Base-by-base conservation (phyloP, 2,329 filamentous ascomycete genomes). In the Fusarium zealandicum region DNA sequence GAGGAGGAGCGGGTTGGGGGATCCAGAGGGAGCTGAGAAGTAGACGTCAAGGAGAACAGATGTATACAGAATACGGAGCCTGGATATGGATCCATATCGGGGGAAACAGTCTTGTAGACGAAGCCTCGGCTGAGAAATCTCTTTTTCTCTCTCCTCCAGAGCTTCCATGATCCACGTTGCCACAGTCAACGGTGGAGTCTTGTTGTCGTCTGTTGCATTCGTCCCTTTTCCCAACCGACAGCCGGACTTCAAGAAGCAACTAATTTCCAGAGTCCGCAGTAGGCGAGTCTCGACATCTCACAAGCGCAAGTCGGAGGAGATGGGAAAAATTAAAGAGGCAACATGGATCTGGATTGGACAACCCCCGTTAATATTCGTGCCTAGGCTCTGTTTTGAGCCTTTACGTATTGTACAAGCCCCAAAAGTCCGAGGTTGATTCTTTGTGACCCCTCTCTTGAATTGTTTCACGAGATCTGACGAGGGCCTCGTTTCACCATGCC, bases 201-300 rank as follows among this genome's bases (percentile, higher is more conserved):
- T 5, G 8, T 8, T 22, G 14, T 44, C 37, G 4, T 18, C 28
- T 37, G 28, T 30, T 37, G n/a, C 16, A 45, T 27, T 27, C 25
- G 43, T 43, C 22, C 27, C 46, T 18, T 55, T 32, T 36, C 27
- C 51, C 48, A 55, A 60, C 60, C 38, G 54, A 60, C 48, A 48
- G 31, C 64, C 61, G 63, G 63, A 61, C 55, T 65, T 51, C 52
- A 67, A 64, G 64, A 66, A 49, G 49, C 42, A 57, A 55, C 64
- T 66, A 62, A 63, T 56, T 62, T 53, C 59, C 60, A 38, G 59
- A 59, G 43, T 49, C 54, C 59, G 46, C 59, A 63, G 54, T 40
- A 63, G 53, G 39, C 33, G 36, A 52, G 63, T 63, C 63, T 66
- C 47, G 58, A 64, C 54, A 39, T 49, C 49, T 46, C 40, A 40